Conservation (phyloP, 805 yeast genomes). For the Candida argentea region DNA sequence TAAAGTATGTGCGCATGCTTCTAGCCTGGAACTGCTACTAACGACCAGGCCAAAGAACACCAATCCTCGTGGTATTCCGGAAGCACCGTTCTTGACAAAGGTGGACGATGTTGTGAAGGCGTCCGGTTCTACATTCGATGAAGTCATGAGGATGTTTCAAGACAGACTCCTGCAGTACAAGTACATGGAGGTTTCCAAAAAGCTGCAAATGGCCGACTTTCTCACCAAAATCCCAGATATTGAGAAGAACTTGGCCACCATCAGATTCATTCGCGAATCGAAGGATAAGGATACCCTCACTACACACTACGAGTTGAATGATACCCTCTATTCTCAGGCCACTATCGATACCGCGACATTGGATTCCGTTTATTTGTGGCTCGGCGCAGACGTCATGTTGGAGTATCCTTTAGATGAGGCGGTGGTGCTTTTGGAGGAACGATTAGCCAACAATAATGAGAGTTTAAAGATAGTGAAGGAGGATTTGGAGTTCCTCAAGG, state of each 20-base stretch:
- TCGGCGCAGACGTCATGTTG: conserved; percentile 97
- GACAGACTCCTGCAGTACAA: conserved; percentile 84
- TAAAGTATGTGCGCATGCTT: too few relatives aligned
- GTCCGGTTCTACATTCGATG: conserved; percentile 55
- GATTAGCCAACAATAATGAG: conserved; percentile 53
- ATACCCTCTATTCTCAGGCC: conserved; percentile 84
- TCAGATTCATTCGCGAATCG: conserved; percentile 45
- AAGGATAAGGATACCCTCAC: conserved; percentile 29
- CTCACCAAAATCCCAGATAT: conserved; percentile 84
- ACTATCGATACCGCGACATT: conserved; percentile 47
- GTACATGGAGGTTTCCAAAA: conserved; percentile 63
- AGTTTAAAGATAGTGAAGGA: conserved; percentile 59
- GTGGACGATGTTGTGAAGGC: conserved; percentile 66
- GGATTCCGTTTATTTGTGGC: conserved; percentile 71
- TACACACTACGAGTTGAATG: conserved; percentile 86
- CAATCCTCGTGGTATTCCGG: conserved; percentile 94
- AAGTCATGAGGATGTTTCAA: conserved; percentile 65
- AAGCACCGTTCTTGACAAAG: conserved; percentile 85
- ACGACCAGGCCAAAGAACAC: conserved; percentile 43
- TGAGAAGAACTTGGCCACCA: conserved; percentile 70
- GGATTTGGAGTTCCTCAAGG: conserved; percentile 75
- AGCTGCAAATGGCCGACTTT: conserved; percentile 40
- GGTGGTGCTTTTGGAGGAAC: conserved; percentile 48
- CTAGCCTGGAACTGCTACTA: too few relatives aligned
- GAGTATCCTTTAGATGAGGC: conserved; percentile 93